A percentile compares a stretch with the other conserved stretches of the same genome.
phyloP scores from a whole-genome alignment of 306 rosid genomes.

The Styphnolobium japonicum region DNA sequence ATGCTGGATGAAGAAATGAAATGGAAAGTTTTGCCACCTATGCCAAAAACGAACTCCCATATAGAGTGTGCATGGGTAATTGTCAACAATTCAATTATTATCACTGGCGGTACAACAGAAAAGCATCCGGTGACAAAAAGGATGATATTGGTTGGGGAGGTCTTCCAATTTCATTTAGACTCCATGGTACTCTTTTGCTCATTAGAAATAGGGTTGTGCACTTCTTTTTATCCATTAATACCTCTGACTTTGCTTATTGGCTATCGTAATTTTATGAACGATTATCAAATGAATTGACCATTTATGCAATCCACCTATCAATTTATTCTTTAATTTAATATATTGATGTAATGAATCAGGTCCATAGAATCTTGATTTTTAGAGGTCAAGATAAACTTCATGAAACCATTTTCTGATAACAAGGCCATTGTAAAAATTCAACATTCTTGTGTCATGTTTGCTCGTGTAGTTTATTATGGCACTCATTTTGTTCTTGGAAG shows the following conservation, averaged over 20 bases:
- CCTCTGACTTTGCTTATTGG: constrained; percentile 3
- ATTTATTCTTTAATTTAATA: background rate
- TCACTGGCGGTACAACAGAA: constrained; percentile 87
- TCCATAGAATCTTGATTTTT: background rate
- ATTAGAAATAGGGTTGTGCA: background rate
- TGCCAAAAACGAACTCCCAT: constrained; percentile 90
- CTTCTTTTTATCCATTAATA: background rate
- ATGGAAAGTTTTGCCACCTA: constrained; percentile 72
- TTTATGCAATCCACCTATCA: background rate
- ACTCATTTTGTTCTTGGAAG: background rate
- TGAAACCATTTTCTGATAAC: background rate
- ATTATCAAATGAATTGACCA: background rate
- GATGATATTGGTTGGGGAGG: constrained; percentile 87
- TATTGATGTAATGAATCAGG: background rate
- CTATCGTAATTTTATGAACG: background rate
- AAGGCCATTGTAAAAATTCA: background rate
- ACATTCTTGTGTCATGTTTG: background rate
- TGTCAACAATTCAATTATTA: constrained; percentile 71
- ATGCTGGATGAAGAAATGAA: constrained; percentile 82
- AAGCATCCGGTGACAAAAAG: constrained; percentile 78
- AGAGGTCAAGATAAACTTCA: background rate
- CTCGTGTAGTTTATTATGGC: background rate
- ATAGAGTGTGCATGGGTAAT: constrained; percentile 79
- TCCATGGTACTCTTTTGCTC: constrained; percentile 49
- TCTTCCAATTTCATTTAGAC: constrained; percentile 68